Evolutionary conservation across 768 basidiomycete genomes (phyloP).

Genomic region (Amylocystis lapponica): DNA sequence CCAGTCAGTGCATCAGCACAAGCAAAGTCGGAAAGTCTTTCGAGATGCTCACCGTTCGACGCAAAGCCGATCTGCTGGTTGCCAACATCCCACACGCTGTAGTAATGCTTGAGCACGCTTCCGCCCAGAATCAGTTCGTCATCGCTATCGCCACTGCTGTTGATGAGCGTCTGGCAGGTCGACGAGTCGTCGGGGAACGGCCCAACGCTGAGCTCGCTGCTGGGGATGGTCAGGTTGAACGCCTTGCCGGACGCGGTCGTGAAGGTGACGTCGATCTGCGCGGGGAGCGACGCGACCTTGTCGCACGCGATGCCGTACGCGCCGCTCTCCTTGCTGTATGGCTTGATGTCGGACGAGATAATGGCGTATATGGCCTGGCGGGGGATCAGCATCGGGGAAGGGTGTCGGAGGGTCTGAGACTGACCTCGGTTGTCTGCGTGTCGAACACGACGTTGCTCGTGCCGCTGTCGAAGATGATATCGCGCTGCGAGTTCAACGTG

Average conservation of each 20-base stretch:
- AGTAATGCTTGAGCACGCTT: constrained; percentile 53
- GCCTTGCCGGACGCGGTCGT: constrained; percentile 38
- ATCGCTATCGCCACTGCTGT: constrained; percentile 47
- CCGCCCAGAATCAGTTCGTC: constrained; percentile 45
- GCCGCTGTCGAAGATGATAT: constrained; percentile 51
- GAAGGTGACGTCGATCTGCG: constrained; percentile 47
- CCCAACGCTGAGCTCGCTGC: constrained; percentile 50
- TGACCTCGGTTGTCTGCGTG: constrained; percentile 40
- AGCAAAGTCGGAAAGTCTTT: no score
- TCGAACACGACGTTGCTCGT: constrained; percentile 51
- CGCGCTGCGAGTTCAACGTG: constrained; percentile 33
- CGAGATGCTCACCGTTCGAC: constrained; percentile 27
- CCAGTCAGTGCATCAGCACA: no score
- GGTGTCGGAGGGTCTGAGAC: background rate
- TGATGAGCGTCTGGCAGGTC: constrained; percentile 52
- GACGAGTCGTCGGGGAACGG: constrained; percentile 44
- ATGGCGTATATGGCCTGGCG: constrained; percentile 48
- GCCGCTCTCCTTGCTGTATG: constrained; percentile 44
- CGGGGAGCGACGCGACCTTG: constrained; percentile 40
- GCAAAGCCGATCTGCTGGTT: constrained; percentile 46
- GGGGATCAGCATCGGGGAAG: background rate
- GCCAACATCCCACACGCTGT: constrained; percentile 53
- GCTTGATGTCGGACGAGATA: constrained; percentile 50
- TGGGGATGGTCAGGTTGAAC: constrained; percentile 55
- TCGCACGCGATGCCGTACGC: constrained; percentile 45